phyloP scores from a whole-genome alignment of 441 rosid genomes.

The Eruca vesicaria region DNA sequence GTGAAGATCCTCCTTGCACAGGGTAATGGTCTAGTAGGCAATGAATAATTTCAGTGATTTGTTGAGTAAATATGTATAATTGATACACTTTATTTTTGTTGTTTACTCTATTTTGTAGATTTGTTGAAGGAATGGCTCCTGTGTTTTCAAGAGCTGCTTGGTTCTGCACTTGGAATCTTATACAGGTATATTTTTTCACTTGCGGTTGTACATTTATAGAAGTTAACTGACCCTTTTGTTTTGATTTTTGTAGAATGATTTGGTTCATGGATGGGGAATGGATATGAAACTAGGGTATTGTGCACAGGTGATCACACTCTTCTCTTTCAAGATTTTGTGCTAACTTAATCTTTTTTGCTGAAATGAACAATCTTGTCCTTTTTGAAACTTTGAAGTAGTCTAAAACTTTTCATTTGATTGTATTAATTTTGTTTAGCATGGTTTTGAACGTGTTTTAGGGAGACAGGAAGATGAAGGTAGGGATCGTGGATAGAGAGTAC shows the following conservation, averaged over 20 bases:
- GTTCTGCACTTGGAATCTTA: constrained; percentile 97
- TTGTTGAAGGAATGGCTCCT: constrained; percentile 99
- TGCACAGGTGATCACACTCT: constrained; percentile 59
- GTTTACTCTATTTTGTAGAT: constrained; percentile 41
- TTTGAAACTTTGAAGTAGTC: background rate
- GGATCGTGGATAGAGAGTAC: constrained; percentile 82
- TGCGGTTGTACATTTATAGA: background rate
- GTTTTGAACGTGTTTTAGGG: constrained; percentile 48
- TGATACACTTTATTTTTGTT: background rate
- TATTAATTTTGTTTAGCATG: background rate
- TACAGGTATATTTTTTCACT: constrained; percentile 59
- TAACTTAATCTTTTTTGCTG: background rate
- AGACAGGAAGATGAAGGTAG: constrained; percentile 82
- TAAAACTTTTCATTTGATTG: background rate
- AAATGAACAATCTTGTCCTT: background rate
- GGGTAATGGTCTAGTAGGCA: constrained; percentile 74
- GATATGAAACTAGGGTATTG: constrained; percentile 98
- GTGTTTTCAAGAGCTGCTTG: constrained; percentile 97
- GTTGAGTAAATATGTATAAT: background rate
- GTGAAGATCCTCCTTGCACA: constrained; percentile 95
- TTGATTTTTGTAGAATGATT: constrained; percentile 63
- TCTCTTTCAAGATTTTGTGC: background rate
- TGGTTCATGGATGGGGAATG: constrained; percentile 98
- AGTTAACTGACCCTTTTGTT: background rate
- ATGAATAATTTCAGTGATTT: constrained; percentile 19